Evolutionary conservation across 2,329 filamentous ascomycete genomes (phyloP).

Genomic region (Alternaria gansuensis): DNA sequence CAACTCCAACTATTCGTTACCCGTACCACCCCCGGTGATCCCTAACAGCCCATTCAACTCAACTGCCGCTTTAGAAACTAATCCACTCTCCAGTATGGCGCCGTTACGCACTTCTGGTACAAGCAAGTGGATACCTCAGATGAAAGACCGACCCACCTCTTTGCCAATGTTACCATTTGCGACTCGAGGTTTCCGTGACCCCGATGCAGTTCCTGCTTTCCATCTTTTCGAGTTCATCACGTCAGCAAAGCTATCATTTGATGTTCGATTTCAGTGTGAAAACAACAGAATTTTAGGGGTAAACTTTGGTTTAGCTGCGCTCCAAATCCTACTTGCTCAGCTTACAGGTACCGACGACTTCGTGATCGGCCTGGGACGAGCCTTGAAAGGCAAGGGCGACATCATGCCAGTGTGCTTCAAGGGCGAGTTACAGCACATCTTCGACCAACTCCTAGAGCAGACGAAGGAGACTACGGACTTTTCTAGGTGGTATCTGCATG

Average conservation of each 20-base stretch:
- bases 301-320: slow-evolving; percentile 6
- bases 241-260: not conserved
- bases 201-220: slow-evolving; percentile 4
- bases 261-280: slow-evolving; percentile 1
- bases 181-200: slow-evolving; percentile 7
- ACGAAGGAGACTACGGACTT: not conserved
- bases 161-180: slow-evolving; percentile 12
- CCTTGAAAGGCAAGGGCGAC: slow-evolving; percentile 1
- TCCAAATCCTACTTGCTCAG: slow-evolving; percentile 10
- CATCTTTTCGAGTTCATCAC: slow-evolving; percentile 1
- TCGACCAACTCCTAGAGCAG: not conserved
- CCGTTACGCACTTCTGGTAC: not conserved
- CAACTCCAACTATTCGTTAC: not conserved
- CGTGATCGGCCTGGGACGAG: slow-evolving; percentile 8
- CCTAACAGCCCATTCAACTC: not conserved
- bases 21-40: not conserved
- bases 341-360: slow-evolving; percentile 14
- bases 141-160: not conserved
- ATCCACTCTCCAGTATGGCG: not conserved
- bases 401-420: slow-evolving; percentile 9
- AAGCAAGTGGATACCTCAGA: slow-evolving; percentile 1
- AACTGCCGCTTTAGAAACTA: not conserved
- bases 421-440: not conserved
- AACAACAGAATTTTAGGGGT: not conserved
- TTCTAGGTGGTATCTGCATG: not conserved